These are phyloP conservation scores for Zygosaccharomyces sapae DNA, from an alignment of 1,139 yeast species.

Conservation along the genomic window DNA sequence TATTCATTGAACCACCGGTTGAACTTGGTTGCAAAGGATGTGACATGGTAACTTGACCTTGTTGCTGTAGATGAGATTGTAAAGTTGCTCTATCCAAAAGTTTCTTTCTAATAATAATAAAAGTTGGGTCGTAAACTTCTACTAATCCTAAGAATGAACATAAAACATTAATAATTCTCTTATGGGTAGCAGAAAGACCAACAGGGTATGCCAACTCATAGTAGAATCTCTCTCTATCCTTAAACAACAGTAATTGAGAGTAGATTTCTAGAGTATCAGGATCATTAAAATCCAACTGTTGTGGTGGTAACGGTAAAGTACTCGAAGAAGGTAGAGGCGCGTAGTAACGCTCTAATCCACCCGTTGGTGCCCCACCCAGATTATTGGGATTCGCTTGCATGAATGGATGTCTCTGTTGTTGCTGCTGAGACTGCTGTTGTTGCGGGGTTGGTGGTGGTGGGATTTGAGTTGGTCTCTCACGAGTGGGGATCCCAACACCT, in stretches of 20 bases:
- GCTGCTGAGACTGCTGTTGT: slow-evolving; percentile 14
- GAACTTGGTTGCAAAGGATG: slow-evolving; percentile 36
- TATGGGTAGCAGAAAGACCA: slow-evolving; percentile 55
- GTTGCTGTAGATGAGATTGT: slow-evolving; percentile 44
- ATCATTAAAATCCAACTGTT: slow-evolving; percentile 78
- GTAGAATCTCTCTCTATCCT: slow-evolving; percentile 58
- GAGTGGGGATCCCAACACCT: not conserved
- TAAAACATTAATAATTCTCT: slow-evolving; percentile 49
- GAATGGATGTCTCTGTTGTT: slow-evolving; percentile 8
- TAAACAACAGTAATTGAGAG: slow-evolving; percentile 74
- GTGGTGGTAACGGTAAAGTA: slow-evolving; percentile 49
- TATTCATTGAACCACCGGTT: slow-evolving; percentile 37
- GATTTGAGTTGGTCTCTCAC: slow-evolving; percentile 3
- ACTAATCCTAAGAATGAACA: slow-evolving; percentile 60
- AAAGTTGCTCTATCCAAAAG: slow-evolving; percentile 39
- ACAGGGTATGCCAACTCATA: slow-evolving; percentile 68
- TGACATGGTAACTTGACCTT: slow-evolving; percentile 29
- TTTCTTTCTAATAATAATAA: slow-evolving; percentile 49
- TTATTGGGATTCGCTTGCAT: not conserved
- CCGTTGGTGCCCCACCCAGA: not conserved
- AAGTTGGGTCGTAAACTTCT: slow-evolving; percentile 64
- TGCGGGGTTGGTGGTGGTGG: slow-evolving; percentile 12
- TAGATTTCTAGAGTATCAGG: slow-evolving; percentile 85
- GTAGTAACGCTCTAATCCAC: slow-evolving; percentile 48
- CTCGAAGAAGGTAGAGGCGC: slow-evolving; percentile 50